phyloP scores from a whole-genome alignment of 768 basidiomycete species.

The Trametes elegans region DNA sequence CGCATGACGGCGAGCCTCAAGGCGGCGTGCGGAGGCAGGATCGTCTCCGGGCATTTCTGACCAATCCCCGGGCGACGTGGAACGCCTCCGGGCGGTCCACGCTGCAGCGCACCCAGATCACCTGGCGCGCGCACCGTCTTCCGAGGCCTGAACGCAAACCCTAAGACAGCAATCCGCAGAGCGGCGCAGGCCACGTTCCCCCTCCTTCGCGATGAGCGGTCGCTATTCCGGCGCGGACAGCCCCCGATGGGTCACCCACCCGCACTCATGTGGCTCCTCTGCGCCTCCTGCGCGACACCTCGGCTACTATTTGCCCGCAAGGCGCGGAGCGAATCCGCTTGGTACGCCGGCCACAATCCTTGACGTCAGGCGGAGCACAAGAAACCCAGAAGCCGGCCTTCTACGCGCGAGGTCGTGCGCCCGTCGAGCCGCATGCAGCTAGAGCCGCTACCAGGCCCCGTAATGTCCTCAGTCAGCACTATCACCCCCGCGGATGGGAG shows the following conservation, averaged over 20 bases:
- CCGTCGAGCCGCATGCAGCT: background rate
- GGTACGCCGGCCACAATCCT: conserved; percentile 4
- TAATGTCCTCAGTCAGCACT: background rate
- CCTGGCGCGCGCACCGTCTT: conserved; percentile 5
- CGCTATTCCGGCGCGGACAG: background rate
- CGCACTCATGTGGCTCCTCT: conserved; percentile 3
- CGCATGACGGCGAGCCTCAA: conserved; percentile 2
- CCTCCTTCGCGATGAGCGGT: background rate
- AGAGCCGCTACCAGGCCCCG: background rate
- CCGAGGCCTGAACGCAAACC: conserved; percentile 5
- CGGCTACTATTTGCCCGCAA: conserved; percentile 10
- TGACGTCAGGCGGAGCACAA: conserved; percentile 9
- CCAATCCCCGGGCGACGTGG: conserved; percentile 14
- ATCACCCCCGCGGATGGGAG: background rate
- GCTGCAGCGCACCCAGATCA: conserved; percentile 5
- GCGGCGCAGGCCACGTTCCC: background rate
- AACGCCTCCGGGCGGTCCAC: background rate
- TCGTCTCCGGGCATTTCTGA: conserved; percentile 20
- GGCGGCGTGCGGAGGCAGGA: background rate
- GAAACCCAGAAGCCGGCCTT: background rate
- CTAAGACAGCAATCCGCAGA: background rate
- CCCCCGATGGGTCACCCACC: conserved; percentile 2
- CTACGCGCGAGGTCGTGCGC: background rate
- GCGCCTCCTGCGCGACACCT: background rate
- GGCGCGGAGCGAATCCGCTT: conserved; percentile 1